phyloP scores from a whole-genome alignment of 2,329 filamentous ascomycete species.

The Endocalyx cinctus region DNA sequence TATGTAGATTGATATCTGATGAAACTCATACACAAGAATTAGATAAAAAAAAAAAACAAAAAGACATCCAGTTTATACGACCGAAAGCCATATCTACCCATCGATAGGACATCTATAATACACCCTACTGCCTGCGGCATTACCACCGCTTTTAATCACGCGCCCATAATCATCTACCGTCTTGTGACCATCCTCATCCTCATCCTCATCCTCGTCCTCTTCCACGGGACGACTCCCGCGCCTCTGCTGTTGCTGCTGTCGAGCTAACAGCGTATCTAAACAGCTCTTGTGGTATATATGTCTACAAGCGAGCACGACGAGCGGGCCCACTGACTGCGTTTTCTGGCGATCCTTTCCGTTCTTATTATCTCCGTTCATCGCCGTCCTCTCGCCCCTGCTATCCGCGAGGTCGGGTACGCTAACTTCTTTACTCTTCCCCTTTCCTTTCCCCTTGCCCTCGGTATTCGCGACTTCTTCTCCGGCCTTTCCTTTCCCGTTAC shows the following conservation, averaged over 20 bases:
- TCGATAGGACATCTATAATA: constrained; percentile 57
- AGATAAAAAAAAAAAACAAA: too few relatives aligned
- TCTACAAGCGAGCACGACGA: constrained; percentile 65
- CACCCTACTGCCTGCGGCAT: too few relatives aligned
- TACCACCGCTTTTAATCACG: constrained; percentile 37
- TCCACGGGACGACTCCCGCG: too few relatives aligned
- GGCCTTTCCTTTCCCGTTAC: constrained; percentile 30
- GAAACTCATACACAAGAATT: too few relatives aligned
- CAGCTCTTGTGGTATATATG: constrained; percentile 68
- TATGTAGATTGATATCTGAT: too few relatives aligned
- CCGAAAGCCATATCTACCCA: too few relatives aligned
- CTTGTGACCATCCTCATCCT: constrained; percentile 36
- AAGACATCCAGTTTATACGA: too few relatives aligned
- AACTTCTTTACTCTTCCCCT: constrained; percentile 49
- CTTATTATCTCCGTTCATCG: constrained; percentile 29
- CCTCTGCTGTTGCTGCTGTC: constrained; percentile 25
- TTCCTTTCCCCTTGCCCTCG: constrained; percentile 37
- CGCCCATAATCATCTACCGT: constrained; percentile 38
- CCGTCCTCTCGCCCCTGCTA: constrained; percentile 34
- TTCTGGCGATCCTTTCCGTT: neutral
- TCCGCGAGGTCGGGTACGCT: too few relatives aligned
- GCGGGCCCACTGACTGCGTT: constrained; percentile 51
- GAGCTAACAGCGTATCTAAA: constrained; percentile 59
- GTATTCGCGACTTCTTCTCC: constrained; percentile 18
- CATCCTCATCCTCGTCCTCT: constrained; percentile 26